Base-by-base conservation (phyloP, 257 asterid species). In the Verbena officinalis region DNA sequence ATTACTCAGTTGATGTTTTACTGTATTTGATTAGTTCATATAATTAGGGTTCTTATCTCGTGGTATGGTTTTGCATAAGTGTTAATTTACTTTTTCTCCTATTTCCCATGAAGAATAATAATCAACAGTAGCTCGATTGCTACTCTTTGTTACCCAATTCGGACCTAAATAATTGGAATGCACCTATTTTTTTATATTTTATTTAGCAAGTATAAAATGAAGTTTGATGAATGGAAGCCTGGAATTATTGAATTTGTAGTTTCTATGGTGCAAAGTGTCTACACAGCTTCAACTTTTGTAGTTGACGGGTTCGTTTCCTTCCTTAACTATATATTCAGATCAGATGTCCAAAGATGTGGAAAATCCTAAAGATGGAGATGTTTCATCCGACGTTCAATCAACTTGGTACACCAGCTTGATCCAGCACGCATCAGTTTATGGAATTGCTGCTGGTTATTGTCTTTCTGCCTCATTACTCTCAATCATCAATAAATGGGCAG, bases 401-500 rank as follows among this genome's bases (percentile, higher is more conserved):
- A 64, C 83, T 44, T 89, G 94, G 93, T 79, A 68, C 30, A 11
- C 64, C 65, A 46, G 45, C 72, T 68, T 93, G 52, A 74, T 85
- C 77, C 93, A 78, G 55, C 95, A 85, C 46, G 94, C 76, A 7
- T 89, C 96, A 0, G 79, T 90, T 15, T 93, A 93, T 63, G 98
- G 98, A 42, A 56, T 93, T 23, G 97, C 98, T 13, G 93, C 86
- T n/a, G 98, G 97, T 15, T 89, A 93, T 70, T 90, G 97, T 77
- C 12, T 93, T 44, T 90, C 98, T 6, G 98, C 97, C 24, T 87
- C 96, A 2, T 68, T 93, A 61, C 85, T 93, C 5, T 85, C 96
- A 14, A 93, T 93, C 75, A 93, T 93, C 73, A 93, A 90, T 65
- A 90, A 93, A 80, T 93, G 97, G 98, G 97, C 98, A 17, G 80